Conservation (phyloP, 495 filamentous ascomycete genomes). For the Neurospora sp. region DNA sequence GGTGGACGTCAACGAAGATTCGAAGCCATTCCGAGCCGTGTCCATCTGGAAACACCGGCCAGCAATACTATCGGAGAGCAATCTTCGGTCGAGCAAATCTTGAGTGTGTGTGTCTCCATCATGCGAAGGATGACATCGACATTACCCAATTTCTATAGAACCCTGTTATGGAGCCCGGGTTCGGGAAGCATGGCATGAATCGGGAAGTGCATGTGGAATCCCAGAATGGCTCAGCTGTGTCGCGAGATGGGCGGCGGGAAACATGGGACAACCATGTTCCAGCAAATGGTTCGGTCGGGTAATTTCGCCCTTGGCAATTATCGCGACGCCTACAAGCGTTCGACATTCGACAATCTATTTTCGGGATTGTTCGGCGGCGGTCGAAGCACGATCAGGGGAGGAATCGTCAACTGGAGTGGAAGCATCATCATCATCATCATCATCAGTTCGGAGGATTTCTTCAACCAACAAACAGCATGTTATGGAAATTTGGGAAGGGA, state of each 20-base stretch:
- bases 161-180: not conserved
- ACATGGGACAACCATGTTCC: not conserved
- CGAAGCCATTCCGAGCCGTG: not conserved
- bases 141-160: not conserved
- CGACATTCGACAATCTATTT: not conserved
- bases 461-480: not conserved
- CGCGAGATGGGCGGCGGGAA: not conserved
- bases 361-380: not conserved
- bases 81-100: not conserved
- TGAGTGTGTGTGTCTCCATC: not conserved
- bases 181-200: not conserved
- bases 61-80: not conserved
- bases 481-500: not conserved
- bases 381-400: too few species aligned
- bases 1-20: not conserved
- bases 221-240: not conserved
- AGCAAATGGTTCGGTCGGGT: not conserved
- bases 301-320: not conserved
- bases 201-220: not conserved
- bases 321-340: not conserved
- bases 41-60: not conserved
- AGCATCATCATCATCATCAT: not conserved
- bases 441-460: not conserved
- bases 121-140: not conserved
- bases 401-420: not conserved